phyloP scores from a whole-genome alignment of 192 early-diverging fungal genomes.

The Podila horticola region DNA sequence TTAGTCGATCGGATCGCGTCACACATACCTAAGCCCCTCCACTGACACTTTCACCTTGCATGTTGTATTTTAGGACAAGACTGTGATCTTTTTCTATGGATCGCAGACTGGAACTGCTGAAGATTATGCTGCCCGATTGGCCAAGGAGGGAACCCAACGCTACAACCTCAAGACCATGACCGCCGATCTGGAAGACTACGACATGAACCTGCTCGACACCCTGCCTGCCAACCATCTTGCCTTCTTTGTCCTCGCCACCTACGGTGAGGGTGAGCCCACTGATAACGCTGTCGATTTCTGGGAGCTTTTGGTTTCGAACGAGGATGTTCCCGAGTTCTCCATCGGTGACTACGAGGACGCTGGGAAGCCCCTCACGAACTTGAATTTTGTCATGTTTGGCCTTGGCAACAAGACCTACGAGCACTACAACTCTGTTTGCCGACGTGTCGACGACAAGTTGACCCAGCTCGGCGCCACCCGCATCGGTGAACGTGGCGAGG shows the following conservation, averaged over 20 bases:
- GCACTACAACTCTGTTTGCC: constrained; percentile 87
- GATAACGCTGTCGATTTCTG: constrained; percentile 97
- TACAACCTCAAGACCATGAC: constrained; percentile 81
- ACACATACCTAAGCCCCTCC: neutral
- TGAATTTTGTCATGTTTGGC: constrained; percentile 81
- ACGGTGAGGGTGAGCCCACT: constrained; percentile 98
- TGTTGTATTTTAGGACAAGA: constrained; percentile 63
- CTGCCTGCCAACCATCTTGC: constrained; percentile 76
- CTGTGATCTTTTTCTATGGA: constrained; percentile 92
- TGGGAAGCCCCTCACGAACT: constrained; percentile 61
- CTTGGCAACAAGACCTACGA: constrained; percentile 95
- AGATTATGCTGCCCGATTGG: constrained; percentile 93
- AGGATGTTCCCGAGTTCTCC: constrained; percentile 76
- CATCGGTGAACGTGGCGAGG: constrained; percentile 87
- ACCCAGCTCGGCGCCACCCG: constrained; percentile 77
- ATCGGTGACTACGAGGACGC: constrained; percentile 66
- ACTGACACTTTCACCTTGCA: neutral
- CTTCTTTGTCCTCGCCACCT: constrained; percentile 96
- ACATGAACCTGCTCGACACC: constrained; percentile 83
- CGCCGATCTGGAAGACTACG: constrained; percentile 91
- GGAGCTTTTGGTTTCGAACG: constrained; percentile 79
- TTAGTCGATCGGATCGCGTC: too few species aligned
- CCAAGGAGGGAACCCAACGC: constrained; percentile 82
- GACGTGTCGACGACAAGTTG: constrained; percentile 75
- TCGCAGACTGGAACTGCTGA: constrained; percentile 99